Evolutionary conservation across 164 flowering plant genomes (phyloP), one percentile per base, ranked within the genome.

Genomic region (Vitis cinerea): DNA sequence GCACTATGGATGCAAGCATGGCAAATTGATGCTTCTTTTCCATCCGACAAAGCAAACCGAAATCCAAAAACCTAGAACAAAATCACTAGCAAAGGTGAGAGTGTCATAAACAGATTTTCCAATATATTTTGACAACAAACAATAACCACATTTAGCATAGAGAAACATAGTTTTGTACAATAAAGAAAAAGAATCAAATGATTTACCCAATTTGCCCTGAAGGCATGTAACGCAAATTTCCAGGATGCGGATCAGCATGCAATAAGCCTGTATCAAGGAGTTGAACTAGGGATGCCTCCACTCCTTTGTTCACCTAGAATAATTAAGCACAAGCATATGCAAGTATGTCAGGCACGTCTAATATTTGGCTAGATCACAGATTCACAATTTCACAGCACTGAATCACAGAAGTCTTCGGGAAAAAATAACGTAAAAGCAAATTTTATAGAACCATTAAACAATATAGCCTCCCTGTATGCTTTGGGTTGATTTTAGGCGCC

Each of bases 191-290:
- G 44, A 37, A 23, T 23, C 44, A 37, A 37, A 37, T 37, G 44
- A 37, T 37, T 37, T 37, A 95, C 99, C 97, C 96, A 73, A 93
- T 80, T 81, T 93, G 83, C 72, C 92, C 97, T 29, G 90, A 69
- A 69, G 88, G 64, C 6, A 81, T 85, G 74, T 93, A 95, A 10
- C 93, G 88, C 83, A 95, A 78, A 81, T 95, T 95, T 67, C 99
- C 98, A 65, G 97, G 87, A 85, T 95, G 99, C 60, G 99, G 98
- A 83, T 95, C 99, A 76, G 97, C 99, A 87, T 95, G 99, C 75
- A 95, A 72, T 60, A 93, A 61, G 68, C 99, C 99, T 56, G 99
- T 95, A 81, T 95, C 99, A 71, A 95, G 96, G 61, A 95, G 97
- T 78, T 95, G 99, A 77, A 89, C 71, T 10, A 95, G 87, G 61